Evolutionary conservation across 2,329 filamentous ascomycete species (phyloP).

Genomic region (Cadophora luteo-olivacea): DNA sequence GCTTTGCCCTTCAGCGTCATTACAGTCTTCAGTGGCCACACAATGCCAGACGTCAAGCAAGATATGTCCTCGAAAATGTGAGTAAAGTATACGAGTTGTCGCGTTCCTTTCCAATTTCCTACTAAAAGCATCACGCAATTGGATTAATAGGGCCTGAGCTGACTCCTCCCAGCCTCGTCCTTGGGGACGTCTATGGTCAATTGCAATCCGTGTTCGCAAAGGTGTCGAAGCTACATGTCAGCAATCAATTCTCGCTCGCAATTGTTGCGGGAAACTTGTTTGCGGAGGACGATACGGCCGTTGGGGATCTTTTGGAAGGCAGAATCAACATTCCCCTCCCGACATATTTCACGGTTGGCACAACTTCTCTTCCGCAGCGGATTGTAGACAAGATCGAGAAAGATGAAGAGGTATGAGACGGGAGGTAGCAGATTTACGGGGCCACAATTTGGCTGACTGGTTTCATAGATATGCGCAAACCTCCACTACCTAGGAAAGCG

Average conservation of each 20-base stretch:
- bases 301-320: constrained; percentile 74
- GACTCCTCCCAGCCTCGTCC: constrained; percentile 54
- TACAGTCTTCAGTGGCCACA: constrained; percentile 13
- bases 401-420: constrained; percentile 59
- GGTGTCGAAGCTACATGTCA: constrained; percentile 78
- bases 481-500: constrained; percentile 89
- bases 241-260: constrained; percentile 87
- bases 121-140: neutral
- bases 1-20: constrained; percentile 4
- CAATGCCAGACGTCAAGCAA: neutral
- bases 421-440: constrained; percentile 5
- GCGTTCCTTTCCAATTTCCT: neutral
- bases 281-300: constrained; percentile 62
- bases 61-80: constrained; percentile 55
- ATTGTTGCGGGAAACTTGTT: constrained; percentile 88
- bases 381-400: constrained; percentile 77
- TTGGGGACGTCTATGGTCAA: constrained; percentile 84
- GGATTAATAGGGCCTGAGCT: constrained; percentile 21
- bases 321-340: constrained; percentile 77
- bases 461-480: constrained; percentile 79
- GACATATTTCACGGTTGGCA: constrained; percentile 89
- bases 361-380: constrained; percentile 69
- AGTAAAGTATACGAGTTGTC: constrained; percentile 4
- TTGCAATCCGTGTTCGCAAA: constrained; percentile 80
- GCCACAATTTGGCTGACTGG: constrained; percentile 20